Percentiles rank a stretch among this genome's conserved stretches.
phyloP scores from a whole-genome alignment of 805 yeast species.

The Kodamaea leandrae region DNA sequence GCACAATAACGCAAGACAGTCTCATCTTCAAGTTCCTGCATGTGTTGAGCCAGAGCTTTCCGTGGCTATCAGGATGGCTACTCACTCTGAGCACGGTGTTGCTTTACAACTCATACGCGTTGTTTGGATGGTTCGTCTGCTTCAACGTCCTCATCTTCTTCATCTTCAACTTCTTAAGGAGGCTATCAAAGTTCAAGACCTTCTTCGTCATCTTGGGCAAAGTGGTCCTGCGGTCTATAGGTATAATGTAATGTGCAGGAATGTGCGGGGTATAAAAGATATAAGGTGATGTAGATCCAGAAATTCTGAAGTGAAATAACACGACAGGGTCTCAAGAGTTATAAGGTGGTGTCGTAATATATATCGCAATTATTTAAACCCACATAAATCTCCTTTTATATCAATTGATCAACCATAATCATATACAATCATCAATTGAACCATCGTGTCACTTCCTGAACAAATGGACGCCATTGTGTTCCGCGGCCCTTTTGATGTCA shows the following conservation, averaged over 20 bases:
- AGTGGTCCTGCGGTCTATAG: no score
- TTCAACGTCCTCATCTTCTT: constrained; percentile 11
- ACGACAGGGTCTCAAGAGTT: no score
- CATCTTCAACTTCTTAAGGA: constrained; percentile 4
- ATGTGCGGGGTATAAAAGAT: neutral
- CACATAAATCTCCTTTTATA: no score
- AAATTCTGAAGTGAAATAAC: no score
- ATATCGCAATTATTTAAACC: no score
- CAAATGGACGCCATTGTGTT: constrained; percentile 51
- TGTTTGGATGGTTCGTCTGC: constrained; percentile 8
- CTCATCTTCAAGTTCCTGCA: constrained; percentile 9
- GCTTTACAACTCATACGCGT: constrained; percentile 6
- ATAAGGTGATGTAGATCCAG: no score
- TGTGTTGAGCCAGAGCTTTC: constrained; percentile 4
- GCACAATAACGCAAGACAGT: constrained; percentile 1
- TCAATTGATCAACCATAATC: no score
- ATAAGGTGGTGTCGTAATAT: no score
- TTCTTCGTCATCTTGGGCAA: constrained; percentile 5
- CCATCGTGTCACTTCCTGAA: constrained; percentile 2
- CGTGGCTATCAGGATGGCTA: constrained; percentile 3
- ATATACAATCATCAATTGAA: no score
- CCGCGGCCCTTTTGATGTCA: constrained; percentile 42
- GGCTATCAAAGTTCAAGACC: neutral
- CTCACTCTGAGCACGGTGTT: constrained; percentile 9
- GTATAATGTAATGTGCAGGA: no score